Base-by-base conservation (phyloP, 2,329 filamentous ascomycete species). In the Pestalotiopsis sp. region DNA sequence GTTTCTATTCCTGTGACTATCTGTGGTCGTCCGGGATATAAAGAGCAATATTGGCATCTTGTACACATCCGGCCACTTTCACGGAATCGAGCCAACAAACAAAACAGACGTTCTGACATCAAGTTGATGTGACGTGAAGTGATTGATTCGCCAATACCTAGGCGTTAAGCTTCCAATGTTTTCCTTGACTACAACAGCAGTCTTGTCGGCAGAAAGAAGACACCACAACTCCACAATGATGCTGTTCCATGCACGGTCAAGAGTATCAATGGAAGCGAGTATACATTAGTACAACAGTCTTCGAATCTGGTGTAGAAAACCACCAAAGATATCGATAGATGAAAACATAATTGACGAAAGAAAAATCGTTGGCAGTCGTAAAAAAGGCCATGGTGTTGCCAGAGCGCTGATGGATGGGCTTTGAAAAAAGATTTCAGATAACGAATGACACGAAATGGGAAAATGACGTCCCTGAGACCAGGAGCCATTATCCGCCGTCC, bases 331-430 rank as follows among this genome's bases (percentile, higher is more conserved):
- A 49, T 14, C 39, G 39, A 49, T 45, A 25, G 61, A 45, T 64
- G 61, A 64, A 52, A 64, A 13, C 14, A 64, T n/a, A 52, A 62
- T n/a, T 45, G 39, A 64, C 39, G 61, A 36, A 62, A 39, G 59
- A 62, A 62, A 61, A 62, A 36, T 62, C 59, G 59, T 62, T 36
- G 59, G 31, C 59, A 62, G 59, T 62, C 39, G 39, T 65, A 31
- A 56, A 20, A 41, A 20, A 45, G 39, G 62, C 62, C 62, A 27
- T 49, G 17, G 12, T 52, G 45, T 25, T 23, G 20, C 39, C 20
- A 49, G 62, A 36, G 27, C 39, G 39, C 14, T 49, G 14, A 49
- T 23, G 31, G 13, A 41, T 49, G 3, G n/a, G 39, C 62, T 49
- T 45, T 39, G 17, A 41, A 59, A 59, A 36, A 36, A 36, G 7